Evolutionary conservation across 257 asterid species (phyloP), one percentile per base, ranked within the genome.

Genomic region (Lantana camara): DNA sequence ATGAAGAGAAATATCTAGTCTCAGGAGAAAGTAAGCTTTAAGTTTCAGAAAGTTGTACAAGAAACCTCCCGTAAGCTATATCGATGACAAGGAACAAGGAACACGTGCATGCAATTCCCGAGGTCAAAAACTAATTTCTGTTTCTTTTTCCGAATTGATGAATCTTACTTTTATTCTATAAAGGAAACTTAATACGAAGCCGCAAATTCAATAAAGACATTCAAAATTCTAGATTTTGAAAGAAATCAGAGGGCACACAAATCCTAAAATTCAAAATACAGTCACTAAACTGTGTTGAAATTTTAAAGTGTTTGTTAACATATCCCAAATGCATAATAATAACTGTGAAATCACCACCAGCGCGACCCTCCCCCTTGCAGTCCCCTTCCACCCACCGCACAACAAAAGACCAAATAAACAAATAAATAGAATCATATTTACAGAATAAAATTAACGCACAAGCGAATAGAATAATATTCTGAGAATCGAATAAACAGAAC

Each of bases 281-380:
- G 40, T 42, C 19, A 29, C 60, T n/a, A 17, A 51, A 61, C 10
- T 54, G 11, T 45, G 40, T n/a, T 47, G 49, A 40, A 32, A 58
- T 35, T 16, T 4, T 34, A 45, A 22, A 63, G 68, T 40, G 24
- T 59, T 16, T 13, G 47, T 5, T 19, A 5, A 5, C 16, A 32
- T 47, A 30, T 4, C 61, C 52, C 53, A 49, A 32, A 57, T 50
- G 73, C 73, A 38, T 55, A 62, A 27, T 19, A 13, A 19, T 16
- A 48, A n/a, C 19, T 12, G 24, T 27, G 32, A 27, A 27, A 27
- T 27, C 2, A 27, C 2, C 32, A 2, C 32, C 32, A n/a, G 37
- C 47, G 16, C 16, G 13, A 12, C n/a, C 47, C 47, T 12, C 47
- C 47, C 16, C 47, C 47, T 12, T 16, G 16, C 16, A 15, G 7